These are phyloP conservation scores for Camillea tinctor DNA, from an alignment of 2,329 filamentous ascomycete genomes.

Conservation along the genomic window DNA sequence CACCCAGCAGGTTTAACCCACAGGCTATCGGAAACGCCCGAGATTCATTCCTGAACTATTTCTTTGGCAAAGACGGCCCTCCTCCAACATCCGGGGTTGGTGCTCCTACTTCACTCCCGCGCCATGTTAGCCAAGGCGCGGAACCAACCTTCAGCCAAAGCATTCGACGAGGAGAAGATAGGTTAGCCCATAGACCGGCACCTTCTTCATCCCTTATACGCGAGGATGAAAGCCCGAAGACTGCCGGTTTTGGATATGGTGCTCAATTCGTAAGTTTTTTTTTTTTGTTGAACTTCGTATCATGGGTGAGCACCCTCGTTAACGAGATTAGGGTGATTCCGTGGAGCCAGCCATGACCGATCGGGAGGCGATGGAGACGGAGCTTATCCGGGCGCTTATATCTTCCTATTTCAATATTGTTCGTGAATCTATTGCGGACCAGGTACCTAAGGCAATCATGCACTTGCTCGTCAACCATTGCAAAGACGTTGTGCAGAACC, in stretches of 20 bases:
- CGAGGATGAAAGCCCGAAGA: conserved; percentile 38
- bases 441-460: conserved; percentile 98
- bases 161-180: conserved; percentile 69
- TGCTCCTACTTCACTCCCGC: conserved; percentile 41
- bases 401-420: conserved; percentile 99
- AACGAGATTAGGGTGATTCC: conserved; percentile 47
- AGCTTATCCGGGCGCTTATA: conserved; percentile 93
- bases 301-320: conserved; percentile 14
- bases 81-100: conserved; percentile 43
- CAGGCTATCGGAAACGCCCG: conserved; percentile 63
- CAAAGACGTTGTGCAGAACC: conserved; percentile 96
- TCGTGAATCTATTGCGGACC: conserved; percentile 95
- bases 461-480: conserved; percentile 97
- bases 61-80: conserved; percentile 91
- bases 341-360: conserved; percentile 89
- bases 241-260: conserved; percentile 42
- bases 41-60: conserved; percentile 97
- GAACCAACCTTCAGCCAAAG: conserved; percentile 84
- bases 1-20: conserved; percentile 61
- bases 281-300: background rate
- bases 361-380: conserved; percentile 94
- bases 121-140: conserved; percentile 75
- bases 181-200: conserved; percentile 52
- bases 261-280: conserved; percentile 57
- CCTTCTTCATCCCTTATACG: conserved; percentile 21